Evolutionary conservation across 345 rosid species (phyloP).

Genomic region (Eucalyptus sp.): DNA sequence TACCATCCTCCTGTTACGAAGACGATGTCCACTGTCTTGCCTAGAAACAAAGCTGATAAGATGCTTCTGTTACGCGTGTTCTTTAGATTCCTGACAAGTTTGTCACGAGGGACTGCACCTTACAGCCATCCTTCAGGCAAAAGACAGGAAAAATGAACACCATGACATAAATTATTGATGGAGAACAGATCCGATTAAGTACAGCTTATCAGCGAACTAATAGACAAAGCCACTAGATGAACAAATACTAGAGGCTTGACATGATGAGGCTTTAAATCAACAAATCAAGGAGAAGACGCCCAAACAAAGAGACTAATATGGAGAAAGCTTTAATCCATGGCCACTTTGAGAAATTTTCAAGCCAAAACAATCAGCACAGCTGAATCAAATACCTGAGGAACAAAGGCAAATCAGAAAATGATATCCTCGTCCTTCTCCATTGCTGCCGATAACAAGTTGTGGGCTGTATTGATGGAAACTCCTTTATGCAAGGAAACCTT

Average conservation of each 20-base stretch:
- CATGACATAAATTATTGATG: neutral
- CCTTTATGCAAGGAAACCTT: constrained; percentile 66
- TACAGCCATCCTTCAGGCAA: neutral
- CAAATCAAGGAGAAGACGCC: neutral
- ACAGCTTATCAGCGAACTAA: neutral
- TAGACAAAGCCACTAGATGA: neutral
- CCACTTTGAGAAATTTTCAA: neutral
- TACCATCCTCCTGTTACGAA: neutral
- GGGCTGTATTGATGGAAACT: constrained; percentile 50
- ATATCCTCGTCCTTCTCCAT: constrained; percentile 68
- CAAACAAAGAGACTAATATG: neutral
- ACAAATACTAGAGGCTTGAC: neutral
- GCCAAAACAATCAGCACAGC: neutral
- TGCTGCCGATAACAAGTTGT: constrained; percentile 40
- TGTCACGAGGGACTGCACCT: neutral
- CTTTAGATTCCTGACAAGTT: neutral
- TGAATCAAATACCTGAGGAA: neutral
- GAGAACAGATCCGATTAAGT: neutral
- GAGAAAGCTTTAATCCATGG: neutral
- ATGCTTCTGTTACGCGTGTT: neutral
- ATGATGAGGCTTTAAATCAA: neutral
- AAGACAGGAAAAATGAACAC: neutral
- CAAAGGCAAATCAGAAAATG: constrained; percentile 41
- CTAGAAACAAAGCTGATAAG: neutral
- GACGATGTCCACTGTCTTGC: neutral